These are phyloP conservation scores for Ceratocystis lukuohia DNA, from an alignment of 2,329 filamentous ascomycete species.

Conservation along the genomic window DNA sequence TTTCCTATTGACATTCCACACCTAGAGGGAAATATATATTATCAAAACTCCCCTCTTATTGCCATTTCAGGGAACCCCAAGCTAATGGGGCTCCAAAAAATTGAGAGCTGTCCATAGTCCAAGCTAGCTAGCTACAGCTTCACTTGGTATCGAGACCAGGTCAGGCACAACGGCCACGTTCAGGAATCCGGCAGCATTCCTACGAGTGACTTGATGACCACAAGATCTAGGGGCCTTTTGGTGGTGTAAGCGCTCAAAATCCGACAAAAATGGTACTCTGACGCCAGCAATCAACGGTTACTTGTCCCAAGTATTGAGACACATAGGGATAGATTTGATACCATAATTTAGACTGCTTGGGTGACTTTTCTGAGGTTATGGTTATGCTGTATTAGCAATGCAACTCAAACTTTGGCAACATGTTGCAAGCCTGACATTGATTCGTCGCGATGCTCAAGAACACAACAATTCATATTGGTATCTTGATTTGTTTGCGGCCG, in stretches of 20 bases:
- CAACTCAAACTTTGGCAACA: not conserved
- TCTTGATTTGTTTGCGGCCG: not conserved
- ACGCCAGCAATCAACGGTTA: not conserved
- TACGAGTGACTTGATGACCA: not conserved
- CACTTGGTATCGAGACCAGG: not conserved
- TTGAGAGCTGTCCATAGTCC: not conserved
- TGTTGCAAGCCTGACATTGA: not conserved
- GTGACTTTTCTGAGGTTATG: not conserved
- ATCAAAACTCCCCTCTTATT: not conserved
- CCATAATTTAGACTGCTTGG: not conserved
- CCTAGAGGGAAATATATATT: slow-evolving; percentile 1
- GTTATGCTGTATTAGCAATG: not conserved
- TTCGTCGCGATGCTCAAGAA: not conserved
- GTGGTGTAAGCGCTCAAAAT: not conserved
- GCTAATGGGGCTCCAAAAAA: not conserved
- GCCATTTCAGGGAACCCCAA: not conserved
- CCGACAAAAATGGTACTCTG: not conserved
- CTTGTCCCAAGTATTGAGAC: slow-evolving; percentile 5
- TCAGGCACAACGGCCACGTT: slow-evolving; percentile 15
- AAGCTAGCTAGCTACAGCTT: not conserved
- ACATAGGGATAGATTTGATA: slow-evolving; percentile 2
- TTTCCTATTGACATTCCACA: not conserved
- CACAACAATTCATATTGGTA: not conserved
- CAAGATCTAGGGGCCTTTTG: not conserved
- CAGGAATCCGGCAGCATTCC: slow-evolving; percentile 13